Evolutionary conservation across 345 rosid genomes (phyloP).

Genomic region (Brassica carinata): DNA sequence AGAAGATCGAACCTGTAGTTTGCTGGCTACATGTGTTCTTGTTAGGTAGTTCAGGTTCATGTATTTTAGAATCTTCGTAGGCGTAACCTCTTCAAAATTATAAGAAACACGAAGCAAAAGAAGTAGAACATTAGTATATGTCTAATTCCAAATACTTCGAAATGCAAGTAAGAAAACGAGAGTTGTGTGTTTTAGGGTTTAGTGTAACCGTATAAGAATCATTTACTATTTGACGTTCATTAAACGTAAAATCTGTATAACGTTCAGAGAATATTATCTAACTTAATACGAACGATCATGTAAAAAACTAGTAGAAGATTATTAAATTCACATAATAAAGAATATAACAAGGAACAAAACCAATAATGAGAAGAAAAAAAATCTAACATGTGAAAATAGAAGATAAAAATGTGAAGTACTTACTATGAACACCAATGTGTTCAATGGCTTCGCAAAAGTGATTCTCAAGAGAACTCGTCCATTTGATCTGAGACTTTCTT

Average conservation of each 20-base stretch:
- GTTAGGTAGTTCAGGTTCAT: conserved; percentile 60
- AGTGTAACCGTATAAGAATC: neutral
- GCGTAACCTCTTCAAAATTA: conserved; percentile 57
- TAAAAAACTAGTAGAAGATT: neutral
- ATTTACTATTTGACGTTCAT: neutral
- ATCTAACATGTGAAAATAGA: neutral
- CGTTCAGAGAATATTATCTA: neutral
- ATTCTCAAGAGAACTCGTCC: conserved; percentile 55
- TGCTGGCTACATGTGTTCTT: conserved; percentile 67
- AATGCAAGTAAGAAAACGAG: neutral
- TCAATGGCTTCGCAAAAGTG: conserved; percentile 51
- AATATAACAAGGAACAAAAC: neutral
- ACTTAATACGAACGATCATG: neutral
- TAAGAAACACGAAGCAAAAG: conserved; percentile 8
- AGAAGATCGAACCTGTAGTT: conserved; percentile 60
- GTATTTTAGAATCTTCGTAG: conserved; percentile 56
- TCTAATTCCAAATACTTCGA: neutral
- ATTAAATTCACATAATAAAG: neutral
- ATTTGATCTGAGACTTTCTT: conserved; percentile 51
- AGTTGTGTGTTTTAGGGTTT: neutral
- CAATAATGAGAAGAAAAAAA: neutral
- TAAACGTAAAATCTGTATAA: neutral
- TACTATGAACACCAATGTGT: conserved; percentile 56
- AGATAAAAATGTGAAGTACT: conserved; percentile 11
- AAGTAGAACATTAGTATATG: neutral